Base-by-base conservation (phyloP, 768 basidiomycete genomes). In the Panellus pusillus region DNA sequence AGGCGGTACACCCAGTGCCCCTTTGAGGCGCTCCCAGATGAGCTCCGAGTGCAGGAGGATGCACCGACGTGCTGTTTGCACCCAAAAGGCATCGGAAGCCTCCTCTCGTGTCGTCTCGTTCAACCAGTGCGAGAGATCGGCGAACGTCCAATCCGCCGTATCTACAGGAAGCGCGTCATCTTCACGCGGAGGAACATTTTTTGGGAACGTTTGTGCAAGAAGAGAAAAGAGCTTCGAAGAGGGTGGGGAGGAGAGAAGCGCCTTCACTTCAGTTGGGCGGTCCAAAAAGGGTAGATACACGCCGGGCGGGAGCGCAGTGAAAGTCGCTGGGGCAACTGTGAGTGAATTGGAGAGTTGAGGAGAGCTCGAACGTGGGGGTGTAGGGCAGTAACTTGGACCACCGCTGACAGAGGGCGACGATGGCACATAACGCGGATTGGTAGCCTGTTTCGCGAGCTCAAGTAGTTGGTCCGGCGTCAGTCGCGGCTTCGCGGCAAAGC, bases 11-110 rank as follows among this genome's bases (percentile, higher is more conserved):
- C 93, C 93, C 1, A 97, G 74, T 0, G 90, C 92, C 28, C 84
- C 87, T 63, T 93, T 94, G 63, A 95, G 74, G 52, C 92, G 81
- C 68, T 95, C 92, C 93, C 93, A 97, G 50, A 95, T 86, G 37
- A 93, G 81, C 63, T 95, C 93, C 13, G 85, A 88, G 59, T 86
- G 86, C 20, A 80, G 71, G 18, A 89, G 74, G 61, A 96, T 80
- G 62, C 91, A 93, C 50, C 77, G 79, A n/a, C 91, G 84, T 0
- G 84, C 81, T 9, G 80, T 79, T 63, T 78, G 75, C 42, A 87
- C 82, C 91, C 91, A 97, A 28, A 82, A 64, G 17, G 78, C 75
- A 63, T 97, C 93, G 3, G 83, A 75, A 0, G 78, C 83, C 29
- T 82, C 70, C 36, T 81, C 74, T 11, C 91, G 80, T 57, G 86